Conservation (phyloP, 352 stramenopile genomes). For the Phytophthora cactorum region DNA sequence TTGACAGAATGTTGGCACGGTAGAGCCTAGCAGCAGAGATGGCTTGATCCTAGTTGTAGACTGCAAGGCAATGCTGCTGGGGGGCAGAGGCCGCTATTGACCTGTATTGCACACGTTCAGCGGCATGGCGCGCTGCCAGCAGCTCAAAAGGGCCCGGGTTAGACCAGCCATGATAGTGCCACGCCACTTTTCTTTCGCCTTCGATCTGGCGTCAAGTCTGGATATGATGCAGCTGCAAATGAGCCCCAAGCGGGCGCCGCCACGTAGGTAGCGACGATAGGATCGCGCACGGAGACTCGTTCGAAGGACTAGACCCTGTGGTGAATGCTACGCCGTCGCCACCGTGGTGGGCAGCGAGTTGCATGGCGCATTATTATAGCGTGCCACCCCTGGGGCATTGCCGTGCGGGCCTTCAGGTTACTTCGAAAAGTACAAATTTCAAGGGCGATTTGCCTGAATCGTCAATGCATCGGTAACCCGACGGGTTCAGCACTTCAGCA, state of each 20-base stretch:
- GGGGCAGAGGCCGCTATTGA: slow-evolving; percentile 1
- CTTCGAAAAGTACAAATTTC: no score
- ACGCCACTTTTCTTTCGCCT: slow-evolving; percentile 33
- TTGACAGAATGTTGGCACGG: neutral
- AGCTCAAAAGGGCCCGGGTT: slow-evolving; percentile 3
- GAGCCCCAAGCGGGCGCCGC: slow-evolving; percentile 15
- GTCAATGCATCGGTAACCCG: no score
- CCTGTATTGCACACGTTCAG: slow-evolving; percentile 12
- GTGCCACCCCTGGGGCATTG: no score
- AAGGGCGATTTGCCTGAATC: no score
- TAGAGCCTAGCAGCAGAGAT: neutral
- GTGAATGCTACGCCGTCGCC: no score
- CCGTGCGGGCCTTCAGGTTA: no score
- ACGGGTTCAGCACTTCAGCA: no score
- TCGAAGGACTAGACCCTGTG: neutral
- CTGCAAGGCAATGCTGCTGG: neutral
- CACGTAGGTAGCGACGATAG: slow-evolving; percentile 2
- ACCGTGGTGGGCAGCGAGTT: no score
- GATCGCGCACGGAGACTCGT: slow-evolving; percentile 2
- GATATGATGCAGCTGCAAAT: slow-evolving; percentile 28
- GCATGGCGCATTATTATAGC: no score
- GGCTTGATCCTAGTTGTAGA: neutral
- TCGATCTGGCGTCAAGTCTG: slow-evolving; percentile 17
- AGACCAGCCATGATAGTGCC: slow-evolving; percentile 14
- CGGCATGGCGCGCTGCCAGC: slow-evolving; percentile 21